A percentile compares a stretch with the other conserved stretches of the same genome.
Evolutionary conservation across 495 filamentous ascomycete genomes (phyloP).

Genomic region (Aspergillus sclerotioniger): DNA sequence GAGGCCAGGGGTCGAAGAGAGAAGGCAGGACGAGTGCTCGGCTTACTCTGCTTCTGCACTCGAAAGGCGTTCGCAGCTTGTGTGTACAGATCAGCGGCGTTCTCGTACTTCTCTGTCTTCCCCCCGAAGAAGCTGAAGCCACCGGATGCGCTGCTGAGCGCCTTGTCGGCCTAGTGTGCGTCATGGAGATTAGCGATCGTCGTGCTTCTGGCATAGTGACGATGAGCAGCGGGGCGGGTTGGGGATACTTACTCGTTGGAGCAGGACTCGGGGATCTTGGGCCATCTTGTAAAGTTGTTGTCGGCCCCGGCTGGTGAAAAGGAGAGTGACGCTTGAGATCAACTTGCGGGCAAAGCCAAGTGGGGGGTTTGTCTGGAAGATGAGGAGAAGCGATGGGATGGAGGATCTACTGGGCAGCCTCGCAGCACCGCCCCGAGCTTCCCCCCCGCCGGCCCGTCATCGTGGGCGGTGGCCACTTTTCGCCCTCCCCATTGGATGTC

Average conservation of each 20-base stretch:
- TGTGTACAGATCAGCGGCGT: constrained; percentile 75
- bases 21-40: not conserved
- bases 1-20: not conserved
- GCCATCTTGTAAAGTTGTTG: constrained; percentile 27
- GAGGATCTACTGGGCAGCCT: too few species aligned
- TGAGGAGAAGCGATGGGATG: not conserved
- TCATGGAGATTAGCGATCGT: constrained; percentile 34
- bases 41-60: constrained; percentile 65
- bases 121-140: constrained; percentile 79
- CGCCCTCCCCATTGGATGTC: not conserved
- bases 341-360: not conserved
- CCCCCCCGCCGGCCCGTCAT: constrained; percentile 1
- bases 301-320: constrained; percentile 1
- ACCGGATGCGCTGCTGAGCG: constrained; percentile 61
- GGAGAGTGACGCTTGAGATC: constrained; percentile 9
- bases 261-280: constrained; percentile 56
- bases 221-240: constrained; percentile 12
- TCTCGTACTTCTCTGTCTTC: constrained; percentile 77
- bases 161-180: constrained; percentile 70
- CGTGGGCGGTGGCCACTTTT: constrained; percentile 10
- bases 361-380: not conserved
- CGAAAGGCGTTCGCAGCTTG: constrained; percentile 82
- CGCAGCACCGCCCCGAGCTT: not conserved
- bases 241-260: constrained; percentile 54
- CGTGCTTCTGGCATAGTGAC: constrained; percentile 19